Evolutionary conservation across 1,139 yeast genomes (phyloP).

Genomic region (Wickerhamiella infanticola): DNA sequence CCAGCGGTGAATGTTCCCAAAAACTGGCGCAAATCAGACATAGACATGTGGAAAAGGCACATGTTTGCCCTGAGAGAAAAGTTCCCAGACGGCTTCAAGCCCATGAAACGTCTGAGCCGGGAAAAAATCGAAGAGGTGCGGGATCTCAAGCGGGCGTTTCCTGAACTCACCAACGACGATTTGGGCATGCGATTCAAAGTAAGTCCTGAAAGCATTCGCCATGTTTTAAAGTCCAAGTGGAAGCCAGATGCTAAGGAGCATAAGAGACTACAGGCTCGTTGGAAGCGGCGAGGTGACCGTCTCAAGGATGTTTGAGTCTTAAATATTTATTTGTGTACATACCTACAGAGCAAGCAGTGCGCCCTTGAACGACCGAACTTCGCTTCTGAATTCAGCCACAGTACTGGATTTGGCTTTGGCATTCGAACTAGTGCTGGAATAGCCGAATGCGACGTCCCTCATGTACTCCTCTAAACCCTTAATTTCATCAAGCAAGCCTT

Average conservation of each 20-base stretch:
- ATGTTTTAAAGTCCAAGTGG: slow-evolving; percentile 71
- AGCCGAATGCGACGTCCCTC: neutral
- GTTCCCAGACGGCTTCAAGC: slow-evolving; percentile 49
- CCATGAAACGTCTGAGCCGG: slow-evolving; percentile 50
- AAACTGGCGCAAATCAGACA: slow-evolving; percentile 28
- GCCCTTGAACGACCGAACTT: slow-evolving; percentile 23
- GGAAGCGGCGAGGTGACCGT: slow-evolving; percentile 32
- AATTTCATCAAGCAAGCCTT: neutral
- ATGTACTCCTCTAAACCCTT: neutral
- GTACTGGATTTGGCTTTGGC: neutral
- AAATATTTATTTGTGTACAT: neutral
- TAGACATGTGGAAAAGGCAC: slow-evolving; percentile 56
- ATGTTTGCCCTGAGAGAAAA: slow-evolving; percentile 45
- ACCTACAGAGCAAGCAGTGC: slow-evolving; percentile 13
- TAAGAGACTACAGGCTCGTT: slow-evolving; percentile 32
- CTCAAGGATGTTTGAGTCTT: neutral
- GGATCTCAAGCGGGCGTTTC: slow-evolving; percentile 36
- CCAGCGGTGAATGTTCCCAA: slow-evolving; percentile 23
- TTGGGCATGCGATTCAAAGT: slow-evolving; percentile 51
- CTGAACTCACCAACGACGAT: slow-evolving; percentile 43
- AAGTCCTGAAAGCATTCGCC: slow-evolving; percentile 70
- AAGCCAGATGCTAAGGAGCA: slow-evolving; percentile 42
- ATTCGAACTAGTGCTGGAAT: neutral
- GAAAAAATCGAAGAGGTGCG: slow-evolving; percentile 56
- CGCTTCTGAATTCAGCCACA: slow-evolving; percentile 19